Evolutionary conservation across 768 basidiomycete genomes (phyloP).

Genomic region (Inosperma sp.): DNA sequence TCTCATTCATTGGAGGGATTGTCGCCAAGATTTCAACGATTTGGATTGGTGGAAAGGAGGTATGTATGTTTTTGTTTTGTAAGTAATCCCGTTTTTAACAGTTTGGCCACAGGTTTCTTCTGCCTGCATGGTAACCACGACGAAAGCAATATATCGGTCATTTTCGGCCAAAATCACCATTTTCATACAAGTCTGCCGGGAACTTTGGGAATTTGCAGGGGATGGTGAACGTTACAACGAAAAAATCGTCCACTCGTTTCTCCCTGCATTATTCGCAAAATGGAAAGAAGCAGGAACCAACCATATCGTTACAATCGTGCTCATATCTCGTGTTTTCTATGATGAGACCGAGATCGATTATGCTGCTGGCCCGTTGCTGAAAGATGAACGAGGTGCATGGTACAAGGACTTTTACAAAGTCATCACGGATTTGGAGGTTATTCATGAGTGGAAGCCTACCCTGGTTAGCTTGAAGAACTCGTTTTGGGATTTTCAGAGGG

Average conservation of each 20-base stretch:
- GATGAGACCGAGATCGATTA: slow-evolving; percentile 75
- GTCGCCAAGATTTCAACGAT: slow-evolving; percentile 80
- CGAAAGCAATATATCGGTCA: slow-evolving; percentile 85
- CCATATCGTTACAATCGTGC: slow-evolving; percentile 90
- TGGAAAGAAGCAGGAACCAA: slow-evolving; percentile 86
- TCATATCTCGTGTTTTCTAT: slow-evolving; percentile 90
- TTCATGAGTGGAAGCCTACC: slow-evolving; percentile 83
- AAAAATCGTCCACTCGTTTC: slow-evolving; percentile 96
- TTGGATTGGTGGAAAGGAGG: slow-evolving; percentile 65
- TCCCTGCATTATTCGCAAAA: slow-evolving; percentile 80
- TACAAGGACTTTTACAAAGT: slow-evolving; percentile 98
- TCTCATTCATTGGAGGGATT: slow-evolving; percentile 78
- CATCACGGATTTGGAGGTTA: slow-evolving; percentile 86
- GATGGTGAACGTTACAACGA: slow-evolving; percentile 96
- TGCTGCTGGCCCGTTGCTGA: slow-evolving; percentile 75
- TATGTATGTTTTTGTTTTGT: slow-evolving; percentile 25
- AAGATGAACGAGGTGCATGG: slow-evolving; percentile 71
- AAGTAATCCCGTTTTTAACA: slow-evolving; percentile 1
- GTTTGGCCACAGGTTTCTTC: slow-evolving; percentile 77
- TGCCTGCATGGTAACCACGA: slow-evolving; percentile 73
- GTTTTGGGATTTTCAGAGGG: slow-evolving; percentile 86
- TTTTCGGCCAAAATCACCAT: slow-evolving; percentile 89
- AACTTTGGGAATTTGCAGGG: slow-evolving; percentile 95
- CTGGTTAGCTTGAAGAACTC: slow-evolving; percentile 84
- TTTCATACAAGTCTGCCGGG: slow-evolving; percentile 94